Conservation (phyloP, 805 yeast genomes). For the Lachancea sp. region DNA sequence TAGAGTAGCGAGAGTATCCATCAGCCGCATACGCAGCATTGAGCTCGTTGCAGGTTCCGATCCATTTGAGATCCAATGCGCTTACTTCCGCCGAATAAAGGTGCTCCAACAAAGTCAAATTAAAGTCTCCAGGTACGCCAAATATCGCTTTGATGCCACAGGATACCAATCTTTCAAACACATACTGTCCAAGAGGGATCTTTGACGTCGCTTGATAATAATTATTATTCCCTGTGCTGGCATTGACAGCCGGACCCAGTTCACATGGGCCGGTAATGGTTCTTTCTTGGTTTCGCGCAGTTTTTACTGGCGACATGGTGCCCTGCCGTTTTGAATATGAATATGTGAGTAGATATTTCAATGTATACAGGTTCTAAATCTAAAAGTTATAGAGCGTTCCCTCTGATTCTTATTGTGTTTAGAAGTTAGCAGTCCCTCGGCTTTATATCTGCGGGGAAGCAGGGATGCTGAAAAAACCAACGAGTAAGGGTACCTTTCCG, state of each 20-base stretch:
- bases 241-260: too few relatives aligned
- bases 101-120: slow-evolving; percentile 60
- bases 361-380: too few relatives aligned
- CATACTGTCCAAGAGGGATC: slow-evolving; percentile 57
- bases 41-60: slow-evolving; percentile 83
- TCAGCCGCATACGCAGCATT: slow-evolving; percentile 89
- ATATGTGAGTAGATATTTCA: too few relatives aligned
- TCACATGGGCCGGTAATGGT: not conserved
- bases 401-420: too few relatives aligned
- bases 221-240: too few relatives aligned
- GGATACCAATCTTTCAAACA: slow-evolving; percentile 50
- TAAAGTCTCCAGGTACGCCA: slow-evolving; percentile 80
- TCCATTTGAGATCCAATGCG: slow-evolving; percentile 48
- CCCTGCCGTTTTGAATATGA: too few relatives aligned
- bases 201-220: not conserved
- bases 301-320: not conserved
- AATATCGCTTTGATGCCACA: slow-evolving; percentile 55
- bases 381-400: too few relatives aligned
- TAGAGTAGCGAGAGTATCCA: slow-evolving; percentile 68
- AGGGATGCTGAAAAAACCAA: too few relatives aligned
- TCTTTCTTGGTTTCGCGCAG: not conserved
- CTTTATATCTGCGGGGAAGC: too few relatives aligned
- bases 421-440: too few relatives aligned
- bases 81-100: slow-evolving; percentile 39
- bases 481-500: too few relatives aligned